Conservation (phyloP, 495 filamentous ascomycete species). For the Polyplosphaeria fusca region DNA sequence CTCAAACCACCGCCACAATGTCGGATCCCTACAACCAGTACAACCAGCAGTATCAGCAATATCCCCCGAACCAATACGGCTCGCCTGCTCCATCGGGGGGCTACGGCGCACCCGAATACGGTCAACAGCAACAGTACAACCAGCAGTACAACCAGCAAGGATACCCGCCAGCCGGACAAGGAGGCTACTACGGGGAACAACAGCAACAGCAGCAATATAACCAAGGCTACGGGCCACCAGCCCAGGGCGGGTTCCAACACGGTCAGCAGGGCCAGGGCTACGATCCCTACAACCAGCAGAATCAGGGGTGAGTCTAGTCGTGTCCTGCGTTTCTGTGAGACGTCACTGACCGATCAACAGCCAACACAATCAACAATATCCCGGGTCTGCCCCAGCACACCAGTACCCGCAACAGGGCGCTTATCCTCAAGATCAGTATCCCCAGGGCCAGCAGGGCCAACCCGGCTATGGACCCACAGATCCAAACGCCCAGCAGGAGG, state of each 20-base stretch:
- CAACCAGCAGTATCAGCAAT: constrained; percentile 28
- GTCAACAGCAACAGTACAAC: too few relatives aligned
- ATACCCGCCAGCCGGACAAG: constrained; percentile 34
- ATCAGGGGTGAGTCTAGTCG: constrained; percentile 26
- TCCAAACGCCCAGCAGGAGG: constrained; percentile 33
- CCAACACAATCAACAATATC: constrained; percentile 28
- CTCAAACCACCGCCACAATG: constrained; percentile 39
- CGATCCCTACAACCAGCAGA: constrained; percentile 35
- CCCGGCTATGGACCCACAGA: constrained; percentile 35
- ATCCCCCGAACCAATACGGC: constrained; percentile 33
- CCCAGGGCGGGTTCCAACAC: constrained; percentile 49
- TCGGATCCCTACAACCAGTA: constrained; percentile 52
- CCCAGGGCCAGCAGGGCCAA: constrained; percentile 31
- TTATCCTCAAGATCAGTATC: constrained; percentile 24
- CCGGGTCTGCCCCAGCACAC: constrained; percentile 23
- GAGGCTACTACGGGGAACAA: constrained; percentile 35
- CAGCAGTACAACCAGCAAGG: constrained; percentile 26
- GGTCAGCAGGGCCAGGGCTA: constrained; percentile 34
- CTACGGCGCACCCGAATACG: constrained; percentile 33
- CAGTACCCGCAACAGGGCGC: constrained; percentile 26
- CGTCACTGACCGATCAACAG: constrained; percentile 15
- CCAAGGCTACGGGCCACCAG: constrained; percentile 49
- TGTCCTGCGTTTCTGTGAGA: constrained; percentile 18
- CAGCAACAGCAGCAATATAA: constrained; percentile 37
- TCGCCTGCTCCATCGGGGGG: constrained; percentile 40